Conservation (phyloP, 176 grass and related monocot species). For the Musa troglodytarum region DNA sequence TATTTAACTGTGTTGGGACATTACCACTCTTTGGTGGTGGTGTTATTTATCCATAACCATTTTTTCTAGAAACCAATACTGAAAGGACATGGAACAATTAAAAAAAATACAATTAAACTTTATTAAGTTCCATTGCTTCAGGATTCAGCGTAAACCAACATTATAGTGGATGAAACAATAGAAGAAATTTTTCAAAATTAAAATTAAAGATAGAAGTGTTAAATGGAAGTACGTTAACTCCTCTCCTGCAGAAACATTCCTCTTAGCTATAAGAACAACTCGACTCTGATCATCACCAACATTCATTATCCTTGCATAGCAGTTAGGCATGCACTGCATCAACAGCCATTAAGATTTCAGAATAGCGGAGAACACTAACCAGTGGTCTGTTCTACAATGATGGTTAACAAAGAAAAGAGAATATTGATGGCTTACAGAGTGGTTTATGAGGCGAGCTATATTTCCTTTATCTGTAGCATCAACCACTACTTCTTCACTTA, state of each 20-base stretch:
- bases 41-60: too few species aligned
- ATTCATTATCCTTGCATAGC: conserved; percentile 88
- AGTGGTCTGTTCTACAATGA: not conserved
- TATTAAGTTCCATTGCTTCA: too few species aligned
- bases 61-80: too few species aligned
- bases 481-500: conserved; percentile 87
- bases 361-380: not conserved
- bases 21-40: too few species aligned
- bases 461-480: conserved; percentile 90
- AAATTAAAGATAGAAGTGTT: not conserved
- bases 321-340: conserved; percentile 85
- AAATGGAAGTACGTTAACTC: conserved; percentile 64
- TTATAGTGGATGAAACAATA: not conserved
- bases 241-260: conserved; percentile 63
- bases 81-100: too few species aligned
- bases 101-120: too few species aligned
- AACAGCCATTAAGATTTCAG: conserved; percentile 2
- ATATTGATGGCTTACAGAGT: conserved; percentile 45
- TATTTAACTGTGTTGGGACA: too few species aligned
- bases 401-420: not conserved
- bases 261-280: conserved; percentile 79
- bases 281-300: conserved; percentile 48
- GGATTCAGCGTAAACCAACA: too few species aligned
- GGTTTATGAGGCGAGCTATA: conserved; percentile 77
- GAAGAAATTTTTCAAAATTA: not conserved